A percentile compares a stretch with the other conserved stretches of the same genome.
These are phyloP conservation scores for Populus nigra DNA, from an alignment of 345 rosid genomes.

Conservation along the genomic window DNA sequence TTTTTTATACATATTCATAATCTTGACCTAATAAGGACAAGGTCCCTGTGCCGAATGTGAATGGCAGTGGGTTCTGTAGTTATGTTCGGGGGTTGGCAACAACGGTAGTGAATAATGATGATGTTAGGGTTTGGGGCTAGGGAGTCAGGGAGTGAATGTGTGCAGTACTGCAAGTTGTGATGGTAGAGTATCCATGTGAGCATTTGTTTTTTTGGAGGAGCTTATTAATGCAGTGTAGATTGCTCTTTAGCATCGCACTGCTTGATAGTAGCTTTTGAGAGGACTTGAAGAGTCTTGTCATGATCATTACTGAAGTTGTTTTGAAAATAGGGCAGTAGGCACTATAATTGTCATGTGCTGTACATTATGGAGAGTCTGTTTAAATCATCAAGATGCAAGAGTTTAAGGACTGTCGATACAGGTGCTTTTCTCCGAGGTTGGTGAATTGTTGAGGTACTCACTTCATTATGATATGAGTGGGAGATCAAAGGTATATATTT, in stretches of 20 bases:
- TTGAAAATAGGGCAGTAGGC: background rate
- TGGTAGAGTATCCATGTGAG: background rate
- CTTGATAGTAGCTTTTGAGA: background rate
- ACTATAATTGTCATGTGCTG: background rate
- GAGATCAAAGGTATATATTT: conserved; percentile 29
- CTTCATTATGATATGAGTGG: conserved; percentile 29
- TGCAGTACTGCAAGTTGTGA: background rate
- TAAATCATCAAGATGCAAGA: background rate
- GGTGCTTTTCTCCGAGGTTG: conserved; percentile 27
- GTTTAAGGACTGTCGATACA: background rate
- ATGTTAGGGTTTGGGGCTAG: background rate
- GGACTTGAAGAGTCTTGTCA: background rate
- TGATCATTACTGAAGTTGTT: background rate
- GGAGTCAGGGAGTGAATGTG: background rate
- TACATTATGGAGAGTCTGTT: background rate
- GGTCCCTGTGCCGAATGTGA: background rate
- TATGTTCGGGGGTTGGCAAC: no score
- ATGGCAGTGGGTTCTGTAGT: no score
- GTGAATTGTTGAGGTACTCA: conserved; percentile 13
- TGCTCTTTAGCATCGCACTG: background rate
- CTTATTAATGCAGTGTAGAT: no score
- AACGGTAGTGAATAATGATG: no score
- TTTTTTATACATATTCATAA: background rate
- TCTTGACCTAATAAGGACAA: background rate
- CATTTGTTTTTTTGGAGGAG: no score